A percentile compares a stretch with the other conserved stretches of the same genome.
Evolutionary conservation across 2,329 filamentous ascomycete genomes (phyloP).

Genomic region (Tolypocladium pustulatum): DNA sequence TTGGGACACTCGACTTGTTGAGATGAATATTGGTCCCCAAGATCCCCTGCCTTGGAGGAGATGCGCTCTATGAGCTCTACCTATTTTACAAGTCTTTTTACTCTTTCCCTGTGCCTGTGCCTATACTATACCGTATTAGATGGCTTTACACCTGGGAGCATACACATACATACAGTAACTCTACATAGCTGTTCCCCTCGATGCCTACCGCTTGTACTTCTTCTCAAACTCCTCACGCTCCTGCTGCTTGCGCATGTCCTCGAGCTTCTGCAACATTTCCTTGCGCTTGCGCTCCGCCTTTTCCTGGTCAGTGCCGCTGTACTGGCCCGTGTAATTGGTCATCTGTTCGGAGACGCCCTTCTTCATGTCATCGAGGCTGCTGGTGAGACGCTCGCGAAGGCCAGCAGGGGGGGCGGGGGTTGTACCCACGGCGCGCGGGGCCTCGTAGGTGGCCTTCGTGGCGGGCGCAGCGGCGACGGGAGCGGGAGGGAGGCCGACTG

Average conservation of each 20-base stretch:
- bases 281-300: slow-evolving; percentile 23
- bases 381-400: slow-evolving; percentile 20
- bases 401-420: slow-evolving; percentile 8
- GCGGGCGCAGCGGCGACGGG: slow-evolving; percentile 8
- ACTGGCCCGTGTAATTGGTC: slow-evolving; percentile 22
- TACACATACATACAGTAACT: neutral
- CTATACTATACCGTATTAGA: neutral
- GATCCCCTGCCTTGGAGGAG: neutral
- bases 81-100: neutral
- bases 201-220: slow-evolving; percentile 22
- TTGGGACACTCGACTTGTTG: neutral
- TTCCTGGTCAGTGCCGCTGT: slow-evolving; percentile 19
- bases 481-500: slow-evolving; percentile 26
- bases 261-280: slow-evolving; percentile 22
- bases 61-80: neutral
- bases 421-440: slow-evolving; percentile 19
- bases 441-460: slow-evolving; percentile 19
- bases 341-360: slow-evolving; percentile 24
- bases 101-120: neutral
- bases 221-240: slow-evolving; percentile 27
- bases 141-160: slow-evolving; percentile 8
- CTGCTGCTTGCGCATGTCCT: slow-evolving; percentile 23
- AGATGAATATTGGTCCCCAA: neutral
- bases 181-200: neutral
- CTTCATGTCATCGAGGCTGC: slow-evolving; percentile 24